These are phyloP conservation scores for Melaleuca quinquenervia DNA, from an alignment of 345 rosid species.

Conservation along the genomic window DNA sequence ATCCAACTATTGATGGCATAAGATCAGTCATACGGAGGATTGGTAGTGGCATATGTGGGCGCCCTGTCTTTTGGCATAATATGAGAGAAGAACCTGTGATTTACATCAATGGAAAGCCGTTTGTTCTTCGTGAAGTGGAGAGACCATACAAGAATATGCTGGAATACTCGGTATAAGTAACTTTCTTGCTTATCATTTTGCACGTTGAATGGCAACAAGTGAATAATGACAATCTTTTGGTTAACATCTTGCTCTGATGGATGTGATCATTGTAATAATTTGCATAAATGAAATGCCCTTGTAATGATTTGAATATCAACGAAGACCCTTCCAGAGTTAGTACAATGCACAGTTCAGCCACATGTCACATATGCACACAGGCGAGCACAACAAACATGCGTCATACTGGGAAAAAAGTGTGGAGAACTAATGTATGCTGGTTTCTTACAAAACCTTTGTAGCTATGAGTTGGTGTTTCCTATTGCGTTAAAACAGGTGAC, in stretches of 20 bases:
- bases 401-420: neutral
- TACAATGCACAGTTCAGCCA: neutral
- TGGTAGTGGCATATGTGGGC: slow-evolving; percentile 70
- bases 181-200: neutral
- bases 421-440: neutral
- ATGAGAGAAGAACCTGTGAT: slow-evolving; percentile 99
- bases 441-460: neutral
- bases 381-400: neutral
- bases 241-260: neutral
- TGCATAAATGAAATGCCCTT: neutral
- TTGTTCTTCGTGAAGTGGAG: slow-evolving; percentile 97
- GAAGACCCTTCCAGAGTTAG: neutral
- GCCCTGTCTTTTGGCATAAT: slow-evolving; percentile 91
- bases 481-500: neutral
- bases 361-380: neutral
- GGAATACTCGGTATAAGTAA: slow-evolving; percentile 67
- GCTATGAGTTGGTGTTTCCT: neutral
- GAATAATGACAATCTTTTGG: neutral
- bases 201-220: neutral
- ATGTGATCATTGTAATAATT: neutral
- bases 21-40: slow-evolving; percentile 74
- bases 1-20: slow-evolving; percentile 92
- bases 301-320: neutral
- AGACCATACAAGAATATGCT: slow-evolving; percentile 95
- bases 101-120: slow-evolving; percentile 91